Conservation (phyloP, 1,284 basidiomycete genomes). For the Anthracocystis panici-leucophaei region DNA sequence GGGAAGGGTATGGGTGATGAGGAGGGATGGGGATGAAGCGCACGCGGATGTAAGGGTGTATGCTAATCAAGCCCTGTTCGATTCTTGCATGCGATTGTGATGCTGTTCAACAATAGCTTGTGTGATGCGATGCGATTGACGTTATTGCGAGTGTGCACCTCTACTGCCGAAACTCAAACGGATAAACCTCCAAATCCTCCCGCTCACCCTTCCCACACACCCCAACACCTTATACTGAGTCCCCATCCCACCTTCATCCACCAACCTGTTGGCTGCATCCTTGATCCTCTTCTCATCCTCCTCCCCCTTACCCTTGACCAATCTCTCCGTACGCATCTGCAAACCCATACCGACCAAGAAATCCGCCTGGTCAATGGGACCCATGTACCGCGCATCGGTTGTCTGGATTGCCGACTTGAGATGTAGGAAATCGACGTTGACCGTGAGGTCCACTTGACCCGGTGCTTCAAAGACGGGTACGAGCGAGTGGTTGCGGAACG, state of each 20-base stretch:
- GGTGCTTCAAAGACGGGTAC: conserved; percentile 87
- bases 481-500: conserved; percentile 87
- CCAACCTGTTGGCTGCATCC: conserved; percentile 72
- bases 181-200: conserved; percentile 26
- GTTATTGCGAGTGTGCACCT: too few relatives aligned
- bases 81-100: neutral
- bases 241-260: conserved; percentile 75
- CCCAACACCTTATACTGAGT: conserved; percentile 74
- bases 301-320: conserved; percentile 73
- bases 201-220: conserved; percentile 43
- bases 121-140: neutral
- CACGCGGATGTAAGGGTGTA: neutral
- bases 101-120: neutral
- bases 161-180: conserved; percentile 37
- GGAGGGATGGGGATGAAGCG: too few relatives aligned
- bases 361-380: conserved; percentile 77
- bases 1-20: neutral
- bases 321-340: conserved; percentile 74
- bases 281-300: conserved; percentile 73
- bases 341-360: conserved; percentile 78
- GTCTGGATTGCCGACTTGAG: conserved; percentile 79
- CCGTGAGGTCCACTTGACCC: conserved; percentile 90
- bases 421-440: conserved; percentile 94
- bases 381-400: conserved; percentile 72
- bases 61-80: too few relatives aligned